Evolutionary conservation across 768 basidiomycete genomes (phyloP).

Genomic region (Leccinum uliginosum): DNA sequence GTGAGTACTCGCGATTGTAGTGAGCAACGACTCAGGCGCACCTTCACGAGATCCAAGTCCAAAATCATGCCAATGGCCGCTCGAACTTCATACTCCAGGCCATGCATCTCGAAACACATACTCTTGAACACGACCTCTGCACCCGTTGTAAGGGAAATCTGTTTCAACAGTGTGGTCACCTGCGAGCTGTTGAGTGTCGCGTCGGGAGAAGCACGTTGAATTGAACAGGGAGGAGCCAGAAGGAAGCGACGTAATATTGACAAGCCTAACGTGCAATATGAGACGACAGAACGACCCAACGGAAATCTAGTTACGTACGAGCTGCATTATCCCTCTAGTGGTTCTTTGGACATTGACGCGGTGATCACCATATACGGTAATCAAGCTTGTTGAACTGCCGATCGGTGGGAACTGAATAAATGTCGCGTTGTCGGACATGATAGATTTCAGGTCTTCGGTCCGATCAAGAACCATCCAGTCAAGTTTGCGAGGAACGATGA

Average conservation of each 20-base stretch:
- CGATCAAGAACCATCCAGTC: constrained; percentile 99
- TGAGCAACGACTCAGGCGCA: constrained; percentile 25
- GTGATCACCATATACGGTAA: constrained; percentile 92
- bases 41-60: constrained; percentile 91
- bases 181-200: constrained; percentile 76
- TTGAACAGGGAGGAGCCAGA: constrained; percentile 92
- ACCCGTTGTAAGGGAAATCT: constrained; percentile 80
- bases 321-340: constrained; percentile 89
- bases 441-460: constrained; percentile 84
- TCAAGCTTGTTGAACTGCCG: constrained; percentile 88
- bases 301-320: constrained; percentile 53
- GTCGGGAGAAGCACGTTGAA: constrained; percentile 90
- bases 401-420: constrained; percentile 92
- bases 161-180: constrained; percentile 79
- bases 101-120: constrained; percentile 97
- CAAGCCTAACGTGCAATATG: constrained; percentile 59
- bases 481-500: constrained; percentile 91
- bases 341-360: constrained; percentile 93
- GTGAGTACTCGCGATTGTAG: no score
- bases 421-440: constrained; percentile 96
- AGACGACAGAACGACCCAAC: constrained; percentile 19
- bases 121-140: constrained; percentile 96
- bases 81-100: constrained; percentile 87
- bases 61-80: constrained; percentile 80
- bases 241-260: constrained; percentile 93